Conservation (phyloP, 805 yeast species). For the Saturnispora bothae region DNA sequence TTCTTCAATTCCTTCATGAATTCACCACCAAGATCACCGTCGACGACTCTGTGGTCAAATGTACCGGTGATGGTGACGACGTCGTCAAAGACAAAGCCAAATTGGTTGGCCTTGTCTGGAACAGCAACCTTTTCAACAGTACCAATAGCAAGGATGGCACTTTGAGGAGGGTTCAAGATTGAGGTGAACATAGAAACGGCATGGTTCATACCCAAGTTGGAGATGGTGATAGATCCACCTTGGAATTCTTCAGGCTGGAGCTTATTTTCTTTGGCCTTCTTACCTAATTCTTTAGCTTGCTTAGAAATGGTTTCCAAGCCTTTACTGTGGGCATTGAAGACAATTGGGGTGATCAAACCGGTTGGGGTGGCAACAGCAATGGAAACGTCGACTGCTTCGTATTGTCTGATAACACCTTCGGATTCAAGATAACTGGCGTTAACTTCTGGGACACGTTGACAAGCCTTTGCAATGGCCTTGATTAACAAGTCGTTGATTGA, state of each 20-base stretch:
- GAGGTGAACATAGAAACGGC: slow-evolving; percentile 93
- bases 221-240: slow-evolving; percentile 98
- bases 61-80: slow-evolving; percentile 90
- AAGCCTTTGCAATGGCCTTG: slow-evolving; percentile 90
- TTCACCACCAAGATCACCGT: slow-evolving; percentile 97
- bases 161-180: slow-evolving; percentile 96
- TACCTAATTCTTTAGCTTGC: slow-evolving; percentile 85
- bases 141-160: slow-evolving; percentile 88
- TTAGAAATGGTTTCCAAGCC: slow-evolving; percentile 76
- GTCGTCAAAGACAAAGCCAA: slow-evolving; percentile 88
- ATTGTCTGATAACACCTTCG: slow-evolving; percentile 87
- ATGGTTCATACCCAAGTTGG: slow-evolving; percentile 97
- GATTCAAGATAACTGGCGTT: slow-evolving; percentile 89
- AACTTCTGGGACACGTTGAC: slow-evolving; percentile 82
- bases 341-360: slow-evolving; percentile 94
- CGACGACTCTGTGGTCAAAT: slow-evolving; percentile 92
- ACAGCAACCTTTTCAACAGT: slow-evolving; percentile 88
- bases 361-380: slow-evolving; percentile 98
- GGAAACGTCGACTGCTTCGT: slow-evolving; percentile 85
- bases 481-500: slow-evolving; percentile 90
- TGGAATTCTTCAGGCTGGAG: slow-evolving; percentile 94
- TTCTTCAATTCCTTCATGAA: slow-evolving; percentile 88
- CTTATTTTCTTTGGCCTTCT: slow-evolving; percentile 92
- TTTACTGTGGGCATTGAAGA: slow-evolving; percentile 75
- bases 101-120: slow-evolving; percentile 82